Evolutionary conservation across 306 rosid genomes (phyloP).

Genomic region (Myrica gale): DNA sequence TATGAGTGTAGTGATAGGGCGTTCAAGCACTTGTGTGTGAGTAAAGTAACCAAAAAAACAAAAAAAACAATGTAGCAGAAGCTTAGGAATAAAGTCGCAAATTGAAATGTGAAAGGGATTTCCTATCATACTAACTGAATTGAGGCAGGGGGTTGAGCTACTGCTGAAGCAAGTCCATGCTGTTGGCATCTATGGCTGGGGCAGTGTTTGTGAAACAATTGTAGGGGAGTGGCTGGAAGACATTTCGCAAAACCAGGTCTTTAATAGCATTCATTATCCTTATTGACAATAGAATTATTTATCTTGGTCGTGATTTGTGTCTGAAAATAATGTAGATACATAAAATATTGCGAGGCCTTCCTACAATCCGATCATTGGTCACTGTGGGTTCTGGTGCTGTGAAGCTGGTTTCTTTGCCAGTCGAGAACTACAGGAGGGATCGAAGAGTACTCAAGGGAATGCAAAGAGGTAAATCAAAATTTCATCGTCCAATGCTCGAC

Average conservation of each 20-base stretch:
- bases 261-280: slow-evolving; percentile 20
- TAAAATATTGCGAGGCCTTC: slow-evolving; percentile 82
- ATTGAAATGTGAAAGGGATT: slow-evolving; percentile 18
- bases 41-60: neutral
- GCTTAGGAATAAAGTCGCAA: neutral
- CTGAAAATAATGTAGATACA: slow-evolving; percentile 46
- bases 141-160: slow-evolving; percentile 82
- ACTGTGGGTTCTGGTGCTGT: slow-evolving; percentile 86
- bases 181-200: slow-evolving; percentile 95
- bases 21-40: neutral
- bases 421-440: slow-evolving; percentile 87
- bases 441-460: slow-evolving; percentile 86
- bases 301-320: too few species aligned
- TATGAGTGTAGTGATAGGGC: neutral
- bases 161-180: slow-evolving; percentile 83
- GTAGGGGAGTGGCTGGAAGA: slow-evolving; percentile 94
- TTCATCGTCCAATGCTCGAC: slow-evolving; percentile 14
- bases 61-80: neutral
- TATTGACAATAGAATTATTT: slow-evolving; percentile 20
- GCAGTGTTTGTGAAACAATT: slow-evolving; percentile 76
- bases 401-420: slow-evolving; percentile 87
- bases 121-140: slow-evolving; percentile 26
- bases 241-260: slow-evolving; percentile 90
- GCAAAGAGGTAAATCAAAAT: slow-evolving; percentile 76
- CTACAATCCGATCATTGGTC: slow-evolving; percentile 73